Percentiles rank a stretch among this genome's conserved stretches.
phyloP scores from a whole-genome alignment of 108 stramenopile genomes.

The Bacterosira constricta region DNA sequence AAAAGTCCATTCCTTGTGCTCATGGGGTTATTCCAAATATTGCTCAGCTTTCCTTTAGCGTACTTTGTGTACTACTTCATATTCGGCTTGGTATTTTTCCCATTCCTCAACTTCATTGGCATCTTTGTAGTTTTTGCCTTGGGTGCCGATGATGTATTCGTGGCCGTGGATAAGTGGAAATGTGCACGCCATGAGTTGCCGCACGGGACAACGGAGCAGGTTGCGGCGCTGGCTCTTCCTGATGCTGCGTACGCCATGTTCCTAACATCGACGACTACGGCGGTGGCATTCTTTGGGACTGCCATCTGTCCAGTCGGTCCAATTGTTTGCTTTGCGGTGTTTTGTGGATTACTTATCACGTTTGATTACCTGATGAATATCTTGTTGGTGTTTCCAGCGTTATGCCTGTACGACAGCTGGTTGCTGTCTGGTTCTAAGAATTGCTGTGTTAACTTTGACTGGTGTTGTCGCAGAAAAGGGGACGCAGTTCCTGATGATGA shows the following conservation, averaged over 20 bases:
- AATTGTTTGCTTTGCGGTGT: conserved; percentile 57
- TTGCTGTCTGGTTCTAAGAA: background rate
- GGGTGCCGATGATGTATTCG: conserved; percentile 56
- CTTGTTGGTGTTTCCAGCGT: conserved; percentile 57
- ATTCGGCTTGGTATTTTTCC: conserved; percentile 56
- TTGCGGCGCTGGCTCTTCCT: conserved; percentile 58
- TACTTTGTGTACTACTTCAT: conserved; percentile 65
- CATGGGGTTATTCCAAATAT: conserved; percentile 55
- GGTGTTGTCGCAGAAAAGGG: conserved; percentile 5
- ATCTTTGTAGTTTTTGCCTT: conserved; percentile 64
- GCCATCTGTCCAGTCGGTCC: conserved; percentile 59
- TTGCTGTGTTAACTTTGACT: background rate
- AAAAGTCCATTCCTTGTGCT: conserved; percentile 52
- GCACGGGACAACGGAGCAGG: conserved; percentile 33
- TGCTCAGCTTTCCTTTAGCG: conserved; percentile 55
- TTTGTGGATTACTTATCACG: conserved; percentile 63
- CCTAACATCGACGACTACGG: conserved; percentile 56
- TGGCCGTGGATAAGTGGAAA: conserved; percentile 62
- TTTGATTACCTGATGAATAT: conserved; percentile 59
- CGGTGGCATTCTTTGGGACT: conserved; percentile 64
- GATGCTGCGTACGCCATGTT: conserved; percentile 64
- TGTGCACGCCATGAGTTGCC: conserved; percentile 46
- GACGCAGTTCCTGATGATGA: too few relatives aligned
- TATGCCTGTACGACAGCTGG: conserved; percentile 58
- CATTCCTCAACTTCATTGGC: conserved; percentile 70